These are phyloP conservation scores for Aureobasidium sp. DNA, from an alignment of 2,329 filamentous ascomycete species.

Conservation along the genomic window DNA sequence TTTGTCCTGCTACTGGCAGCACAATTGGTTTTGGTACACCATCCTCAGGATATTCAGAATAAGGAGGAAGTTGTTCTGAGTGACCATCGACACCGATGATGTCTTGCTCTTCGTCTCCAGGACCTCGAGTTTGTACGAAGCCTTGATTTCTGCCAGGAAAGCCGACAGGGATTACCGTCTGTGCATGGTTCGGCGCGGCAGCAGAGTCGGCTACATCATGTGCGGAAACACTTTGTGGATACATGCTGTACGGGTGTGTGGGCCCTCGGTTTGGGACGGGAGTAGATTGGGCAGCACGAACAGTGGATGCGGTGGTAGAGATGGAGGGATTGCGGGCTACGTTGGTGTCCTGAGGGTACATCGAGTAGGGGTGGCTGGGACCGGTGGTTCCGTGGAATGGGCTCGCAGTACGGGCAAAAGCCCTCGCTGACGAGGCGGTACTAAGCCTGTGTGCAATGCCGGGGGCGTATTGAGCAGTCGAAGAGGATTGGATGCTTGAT, in stretches of 20 bases:
- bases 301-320: conserved; percentile 58
- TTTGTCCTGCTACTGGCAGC: conserved; percentile 8
- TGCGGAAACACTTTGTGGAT: conserved; percentile 62
- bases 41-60: conserved; percentile 80
- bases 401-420: conserved; percentile 42
- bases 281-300: conserved; percentile 48
- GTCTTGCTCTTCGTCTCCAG: conserved; percentile 79
- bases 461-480: conserved; percentile 23
- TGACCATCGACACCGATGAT: conserved; percentile 83
- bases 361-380: conserved; percentile 74
- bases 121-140: conserved; percentile 65
- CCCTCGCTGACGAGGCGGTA: conserved; percentile 30
- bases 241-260: conserved; percentile 78
- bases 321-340: conserved; percentile 52
- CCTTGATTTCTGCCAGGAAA: conserved; percentile 57
- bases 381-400: conserved; percentile 62
- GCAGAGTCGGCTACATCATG: conserved; percentile 40
- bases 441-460: conserved; percentile 21
- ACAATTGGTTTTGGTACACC: conserved; percentile 30
- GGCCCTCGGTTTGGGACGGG: conserved; percentile 54
- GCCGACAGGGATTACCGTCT: conserved; percentile 55
- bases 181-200: conserved; percentile 28
- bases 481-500: conserved; percentile 27
- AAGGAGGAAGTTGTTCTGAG: conserved; percentile 83
- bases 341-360: conserved; percentile 66